Evolutionary conservation across 2,329 filamentous ascomycete species (phyloP), one percentile per base, ranked within the genome.

Genomic region (Boeremia lycopersici): DNA sequence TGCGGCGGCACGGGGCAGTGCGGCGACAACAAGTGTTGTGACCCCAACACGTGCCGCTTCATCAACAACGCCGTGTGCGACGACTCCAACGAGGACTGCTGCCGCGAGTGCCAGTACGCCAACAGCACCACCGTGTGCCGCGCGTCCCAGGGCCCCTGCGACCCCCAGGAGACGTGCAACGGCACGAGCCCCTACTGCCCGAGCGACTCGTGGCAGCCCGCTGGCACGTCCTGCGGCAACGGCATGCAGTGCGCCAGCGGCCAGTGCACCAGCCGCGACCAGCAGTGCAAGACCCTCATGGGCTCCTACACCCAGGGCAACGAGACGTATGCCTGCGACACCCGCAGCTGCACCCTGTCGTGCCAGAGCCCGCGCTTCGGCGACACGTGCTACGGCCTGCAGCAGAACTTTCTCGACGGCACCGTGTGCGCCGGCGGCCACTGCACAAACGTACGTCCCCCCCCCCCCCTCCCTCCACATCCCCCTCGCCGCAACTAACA

Each of bases 341-440:
- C 79, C 48, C 82, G 82, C 31, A 87, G 86, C 44, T 99, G 95
- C 76, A 81, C 84, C 59, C 79, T 98, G 45, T 87, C 86, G 43
- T 99, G 95, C 74, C 82, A 83, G 2, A 89, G 88, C 23, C 86
- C 90, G 4, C 79, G 85, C 52, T 87, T 93, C 53, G 85, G 85
- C 6, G 84, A 84, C 53, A 81, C 83, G 7, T 96, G 91, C 75
- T 87, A 89, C 56, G 83, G 84, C 19, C 84, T 96, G 77, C 88
- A 90, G 72, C 92, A 97, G 72, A 95, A 96, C 76, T 98, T 96
- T 77, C 80, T 98, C 28, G 95, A 99, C 71, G 95, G 95, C 15
- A 98, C 95, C 1, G 79, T 84, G 1, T 99, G 95, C 72, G 83
- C 86, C 47, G 89, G 89, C 15, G 95, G 95, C 6, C 82, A 79